Base-by-base conservation (phyloP, 352 stramenopile genomes). In the Phytophthora pluvialis region DNA sequence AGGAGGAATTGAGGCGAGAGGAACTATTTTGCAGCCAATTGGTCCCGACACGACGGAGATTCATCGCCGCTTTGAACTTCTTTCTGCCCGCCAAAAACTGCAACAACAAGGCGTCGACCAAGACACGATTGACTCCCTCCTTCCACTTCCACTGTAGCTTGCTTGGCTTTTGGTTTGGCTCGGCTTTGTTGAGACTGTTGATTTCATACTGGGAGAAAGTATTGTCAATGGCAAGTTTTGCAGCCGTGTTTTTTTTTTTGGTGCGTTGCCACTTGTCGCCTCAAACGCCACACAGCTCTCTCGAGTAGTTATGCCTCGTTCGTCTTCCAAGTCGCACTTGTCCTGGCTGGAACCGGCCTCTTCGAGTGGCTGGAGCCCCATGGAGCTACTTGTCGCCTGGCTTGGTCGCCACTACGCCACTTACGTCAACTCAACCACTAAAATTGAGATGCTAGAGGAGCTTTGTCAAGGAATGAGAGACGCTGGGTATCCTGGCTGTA, bases 201-300 rank as follows among this genome's bases (percentile, higher is more conserved):
- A 51, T 54, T 70, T 38, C 26, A 43, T 10, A 56, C 33, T 55
- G 42, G 47, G 58, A 55, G 26, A 55, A 65, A 54, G 54, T 60
- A 65, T 65, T 70, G 38, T 45, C 39, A 70, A 59, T 48, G 26
- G 54, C 46, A 70, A 65, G 28, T 59, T 70, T 68, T 70, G 25
- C 28, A 50, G 13, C 39, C 21, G 21, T 21, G 21, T 21, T 21
- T 21, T 21, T 21, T 21, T 21, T 9, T 32, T 26, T 48, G 11
- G n/a, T 45, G 13, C 29, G 59, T 59, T 32, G 26, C 12, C 15
- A 18, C 47, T 26, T 58, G 12, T 58, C 44, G 46, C 11, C n/a
- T 52, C 38, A 57, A 60, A 12, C 29, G 40, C 45, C 44, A 8
- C 25, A 25, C 31, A 39, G 32, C 18, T 54, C 18, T 58, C n/a